phyloP scores from a whole-genome alignment of 2,329 filamentous ascomycete genomes.

The Fusarium staphyleae region DNA sequence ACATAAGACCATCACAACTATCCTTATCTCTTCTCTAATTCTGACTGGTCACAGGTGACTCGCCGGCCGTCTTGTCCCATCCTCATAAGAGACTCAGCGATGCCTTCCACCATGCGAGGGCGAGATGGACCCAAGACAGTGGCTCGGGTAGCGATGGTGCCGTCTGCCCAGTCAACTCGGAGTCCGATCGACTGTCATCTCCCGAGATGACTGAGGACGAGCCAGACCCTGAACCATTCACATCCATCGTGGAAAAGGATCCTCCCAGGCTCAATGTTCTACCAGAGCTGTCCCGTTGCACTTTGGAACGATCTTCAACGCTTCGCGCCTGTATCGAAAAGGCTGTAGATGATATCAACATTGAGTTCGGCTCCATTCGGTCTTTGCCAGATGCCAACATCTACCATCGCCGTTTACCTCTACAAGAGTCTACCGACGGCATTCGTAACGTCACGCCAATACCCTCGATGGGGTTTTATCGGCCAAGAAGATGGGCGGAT shows the following conservation, averaged over 20 bases:
- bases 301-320: constrained; percentile 39
- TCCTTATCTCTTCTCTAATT: background rate
- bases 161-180: background rate
- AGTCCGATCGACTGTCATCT: background rate
- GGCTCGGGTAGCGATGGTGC: background rate
- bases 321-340: constrained; percentile 43
- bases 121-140: constrained; percentile 39
- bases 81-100: constrained; percentile 43
- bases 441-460: constrained; percentile 2
- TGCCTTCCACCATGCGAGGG: constrained; percentile 41
- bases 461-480: constrained; percentile 17
- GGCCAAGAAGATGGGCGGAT: constrained; percentile 16
- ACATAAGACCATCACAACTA: background rate
- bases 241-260: constrained; percentile 1
- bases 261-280: constrained; percentile 44
- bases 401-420: background rate
- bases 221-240: background rate
- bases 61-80: background rate
- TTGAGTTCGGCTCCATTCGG: constrained; percentile 35
- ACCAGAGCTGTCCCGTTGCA: constrained; percentile 36
- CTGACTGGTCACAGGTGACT: background rate
- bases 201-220: background rate
- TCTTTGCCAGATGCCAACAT: background rate
- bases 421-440: background rate
- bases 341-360: constrained; percentile 42